Percentiles rank a stretch among this genome's conserved stretches.
These are phyloP conservation scores for Alternaria triticina DNA, from an alignment of 2,329 filamentous ascomycete species.

Conservation along the genomic window DNA sequence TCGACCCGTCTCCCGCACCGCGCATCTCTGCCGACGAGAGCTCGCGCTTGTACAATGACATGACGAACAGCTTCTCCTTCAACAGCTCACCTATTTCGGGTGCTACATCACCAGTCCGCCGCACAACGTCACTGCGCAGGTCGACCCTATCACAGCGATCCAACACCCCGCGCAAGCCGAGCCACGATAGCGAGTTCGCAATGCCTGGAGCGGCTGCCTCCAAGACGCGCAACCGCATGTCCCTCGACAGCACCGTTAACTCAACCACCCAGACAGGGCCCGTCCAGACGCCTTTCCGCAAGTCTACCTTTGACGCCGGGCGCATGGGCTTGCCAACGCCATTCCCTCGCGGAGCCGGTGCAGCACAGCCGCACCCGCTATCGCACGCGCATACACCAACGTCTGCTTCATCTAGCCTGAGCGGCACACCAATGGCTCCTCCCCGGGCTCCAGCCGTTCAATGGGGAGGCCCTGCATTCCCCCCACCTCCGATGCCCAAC, in stretches of 20 bases:
- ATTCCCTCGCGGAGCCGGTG: conserved; percentile 29
- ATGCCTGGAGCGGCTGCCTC: conserved; percentile 61
- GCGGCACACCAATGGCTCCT: conserved; percentile 59
- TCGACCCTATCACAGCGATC: conserved; percentile 85
- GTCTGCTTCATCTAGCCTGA: conserved; percentile 78
- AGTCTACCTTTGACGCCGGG: conserved; percentile 36
- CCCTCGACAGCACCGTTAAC: conserved; percentile 77
- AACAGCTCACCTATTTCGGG: conserved; percentile 42
- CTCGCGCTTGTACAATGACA: conserved; percentile 35
- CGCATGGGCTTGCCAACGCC: conserved; percentile 34
- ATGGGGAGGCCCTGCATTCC: conserved; percentile 18
- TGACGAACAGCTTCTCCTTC: conserved; percentile 42
- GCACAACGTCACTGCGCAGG: conserved; percentile 77
- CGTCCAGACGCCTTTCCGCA: conserved; percentile 65
- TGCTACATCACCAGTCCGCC: conserved; percentile 42
- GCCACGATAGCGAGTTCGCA: conserved; percentile 57
- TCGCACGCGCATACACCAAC: conserved; percentile 88
- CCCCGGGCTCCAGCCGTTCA: conserved; percentile 38
- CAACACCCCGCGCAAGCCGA: conserved; percentile 48
- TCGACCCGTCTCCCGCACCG: conserved; percentile 62
- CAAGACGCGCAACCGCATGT: conserved; percentile 72
- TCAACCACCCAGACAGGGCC: conserved; percentile 63
- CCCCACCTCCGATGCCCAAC: conserved; percentile 22
- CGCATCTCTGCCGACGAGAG: conserved; percentile 28
- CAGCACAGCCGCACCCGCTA: conserved; percentile 71